A percentile compares a stretch with the other conserved stretches of the same genome.
Evolutionary conservation across 2,329 filamentous ascomycete species (phyloP).

Genomic region (Fusarium udum): DNA sequence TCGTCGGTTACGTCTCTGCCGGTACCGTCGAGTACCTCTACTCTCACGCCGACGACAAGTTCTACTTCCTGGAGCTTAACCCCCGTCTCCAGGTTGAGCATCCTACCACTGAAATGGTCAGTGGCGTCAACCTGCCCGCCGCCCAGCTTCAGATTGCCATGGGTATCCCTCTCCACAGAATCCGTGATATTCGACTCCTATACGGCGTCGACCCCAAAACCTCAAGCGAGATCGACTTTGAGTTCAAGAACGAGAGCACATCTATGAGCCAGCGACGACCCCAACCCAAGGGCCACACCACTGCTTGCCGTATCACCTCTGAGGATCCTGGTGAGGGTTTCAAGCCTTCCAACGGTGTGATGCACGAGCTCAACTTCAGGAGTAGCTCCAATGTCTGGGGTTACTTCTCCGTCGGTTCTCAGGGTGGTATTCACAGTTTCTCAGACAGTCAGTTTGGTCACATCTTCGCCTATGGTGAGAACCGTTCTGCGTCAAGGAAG

Average conservation of each 20-base stretch:
- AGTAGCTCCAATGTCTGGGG: slow-evolving; percentile 99
- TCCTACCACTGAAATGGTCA: slow-evolving; percentile 99
- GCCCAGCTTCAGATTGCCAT: slow-evolving; percentile 99
- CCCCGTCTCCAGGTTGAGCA: slow-evolving; percentile 99
- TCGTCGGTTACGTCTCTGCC: slow-evolving; percentile 98
- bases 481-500: slow-evolving; percentile 92
- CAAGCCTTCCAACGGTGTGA: slow-evolving; percentile 98
- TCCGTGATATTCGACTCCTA: slow-evolving; percentile 93
- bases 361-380: slow-evolving; percentile 99
- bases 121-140: slow-evolving; percentile 94
- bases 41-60: slow-evolving; percentile 97
- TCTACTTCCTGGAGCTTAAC: slow-evolving; percentile 99
- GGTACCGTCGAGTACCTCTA: slow-evolving; percentile 99
- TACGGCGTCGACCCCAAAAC: slow-evolving; percentile 95
- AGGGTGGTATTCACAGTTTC: slow-evolving; percentile 98
- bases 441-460: slow-evolving; percentile 99
- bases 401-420: slow-evolving; percentile 98
- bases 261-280: slow-evolving; percentile 87
- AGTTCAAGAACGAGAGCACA: slow-evolving; percentile 89
- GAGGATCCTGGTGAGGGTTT: slow-evolving; percentile 99
- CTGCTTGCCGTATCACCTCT: slow-evolving; percentile 98
- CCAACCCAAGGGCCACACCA: slow-evolving; percentile 94
- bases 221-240: slow-evolving; percentile 89
- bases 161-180: slow-evolving; percentile 95
- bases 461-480: slow-evolving; percentile 99